Evolutionary conservation across 2,329 filamentous ascomycete species (phyloP), one percentile per base, ranked within the genome.

Genomic region (Aspergillus jensenii): DNA sequence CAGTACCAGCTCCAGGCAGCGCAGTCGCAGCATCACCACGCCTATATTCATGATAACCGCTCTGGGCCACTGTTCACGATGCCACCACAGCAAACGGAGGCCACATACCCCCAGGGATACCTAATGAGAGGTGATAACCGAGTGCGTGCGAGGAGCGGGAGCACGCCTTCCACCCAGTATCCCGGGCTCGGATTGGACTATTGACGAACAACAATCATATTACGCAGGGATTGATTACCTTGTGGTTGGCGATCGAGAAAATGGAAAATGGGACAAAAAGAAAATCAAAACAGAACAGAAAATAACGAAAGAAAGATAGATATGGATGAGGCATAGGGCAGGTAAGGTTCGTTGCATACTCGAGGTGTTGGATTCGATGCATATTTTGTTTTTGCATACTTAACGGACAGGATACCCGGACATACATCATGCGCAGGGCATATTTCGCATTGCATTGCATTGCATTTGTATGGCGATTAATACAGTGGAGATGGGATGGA

Each of bases 1-100:
- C 56, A 59, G 6, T 58, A 69, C 9, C 62, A 60, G 17, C 53
- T 12, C 19, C 41, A 39, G 31, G 12, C n/a, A 19, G 12, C 23
- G 2, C 51, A 46, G 2, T 59, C 59, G 4, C 62, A 62, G 3
- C 59, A 67, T 2, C 59, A 67, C 2, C 58, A 64, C 5, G 50
- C 68, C 2, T 69, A 68, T 37, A 35, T n/a, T 11, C 71, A 73
- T 37, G 63, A 66, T 0, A 71, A 71, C 25, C 25, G 65, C 4
- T 71, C 69, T 2, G 69, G 68, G 2, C 69, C 70, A 3, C 43
- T 74, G 47, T 59, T 69, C 14, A 15, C 52, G 14, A 15, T 39
- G 1, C 25, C 39, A 5, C 27, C 49, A 6, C 35, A 41, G 15
- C 9, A 51, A n/a, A 7, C 37, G 5, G n/a, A 41, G 5, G 4